Base-by-base conservation (phyloP, 306 rosid genomes). In the Albizia julibrissin region DNA sequence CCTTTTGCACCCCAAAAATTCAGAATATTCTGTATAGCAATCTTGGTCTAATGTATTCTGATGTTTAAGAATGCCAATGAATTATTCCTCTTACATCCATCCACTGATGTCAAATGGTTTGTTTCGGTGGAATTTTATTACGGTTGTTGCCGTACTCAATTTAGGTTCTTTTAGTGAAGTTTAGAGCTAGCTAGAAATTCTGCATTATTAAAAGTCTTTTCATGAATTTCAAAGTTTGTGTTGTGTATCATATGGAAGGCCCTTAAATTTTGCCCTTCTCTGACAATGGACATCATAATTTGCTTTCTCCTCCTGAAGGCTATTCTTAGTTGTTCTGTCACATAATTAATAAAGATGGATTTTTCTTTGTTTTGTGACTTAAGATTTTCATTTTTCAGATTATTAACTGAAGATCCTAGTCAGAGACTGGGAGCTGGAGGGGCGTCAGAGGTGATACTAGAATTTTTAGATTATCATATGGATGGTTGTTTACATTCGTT, bases 381-480 rank as follows among this genome's bases (percentile, higher is more conserved):
- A 87, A 71, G 69, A 67, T 77, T 59, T 77, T 84, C 21, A 50
- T 64, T 85, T 88, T 92, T 72, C 90, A 96, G 99, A 76, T 87
- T 96, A 77, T 74, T 96, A 87, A 96, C 94, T 7, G 99, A 96
- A 90, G 99, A 93, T 87, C 99, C 99, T 85, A 70, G 87, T 87
- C 97, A 89, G 83, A 94, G 98, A 84, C 98, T 96, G 62, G 99
- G 99, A 86, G 94, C 97, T 24, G 87, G 86, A 69, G 99, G 99
- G 37, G 98, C 99, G 46, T 88, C 96, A 13, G 98, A 96, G 99
- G 99, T 96, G 78, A 81, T 77, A 61, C 39, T 84, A 78, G 39
- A 24, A 22, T 72, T 67, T 75, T 79, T 74, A 78, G 73, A 52
- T 52, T n/a, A 61, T 46, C 74, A 10, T 79, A 70, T 21, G 47